Base-by-base conservation (phyloP, 768 basidiomycete genomes). In the Boletus tomentosulus region DNA sequence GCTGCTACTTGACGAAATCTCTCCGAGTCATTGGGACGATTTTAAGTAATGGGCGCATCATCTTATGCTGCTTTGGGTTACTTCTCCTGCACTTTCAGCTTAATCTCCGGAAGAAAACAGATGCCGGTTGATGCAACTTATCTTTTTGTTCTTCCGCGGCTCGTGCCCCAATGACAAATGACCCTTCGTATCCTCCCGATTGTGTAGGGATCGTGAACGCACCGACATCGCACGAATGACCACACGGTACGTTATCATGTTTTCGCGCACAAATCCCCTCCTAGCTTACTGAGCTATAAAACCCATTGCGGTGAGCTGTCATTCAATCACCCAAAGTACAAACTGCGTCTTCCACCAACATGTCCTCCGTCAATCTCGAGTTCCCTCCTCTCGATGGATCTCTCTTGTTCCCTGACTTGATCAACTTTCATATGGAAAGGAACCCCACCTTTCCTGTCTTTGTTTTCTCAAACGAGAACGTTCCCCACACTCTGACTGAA, bases 311-410 rank as follows among this genome's bases (percentile, higher is more conserved):
- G 10, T 33, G 37, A 22, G 42, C 57, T 37, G 6, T 25, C 41
- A 10, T 11, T 37, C 48, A 41, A 37, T 19, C 44, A 41, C 8
- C 48, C 27, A 46, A 47, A 54, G 28, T 10, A 38, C 33, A 4
- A 39, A 42, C 11, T 8, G n/a, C 27, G 4, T 46, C 35, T 25
- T 15, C 28, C 50, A 12, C 16, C n/a, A 9, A 12, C 44, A 52
- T 52, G 51, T 27, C 37, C 19, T 24, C 51, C 30, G 9, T 16
- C 33, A 35, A 28, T 22, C 51, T n/a, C 9, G 9, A 38, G 15
- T 50, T 48, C 28, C 47, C 63, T 24, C 59, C 67, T n/a, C 53
- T 63, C 15, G 59, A 68, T 15, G 38, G 34, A 15, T 60, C 67
- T 3, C 16, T 58, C 1, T 28, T 61, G 13, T 50, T 67, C 15